A percentile compares a stretch with the other conserved stretches of the same genome.
Conservation (phyloP, 139 green algal genomes). For the Micractinium conductrix region DNA sequence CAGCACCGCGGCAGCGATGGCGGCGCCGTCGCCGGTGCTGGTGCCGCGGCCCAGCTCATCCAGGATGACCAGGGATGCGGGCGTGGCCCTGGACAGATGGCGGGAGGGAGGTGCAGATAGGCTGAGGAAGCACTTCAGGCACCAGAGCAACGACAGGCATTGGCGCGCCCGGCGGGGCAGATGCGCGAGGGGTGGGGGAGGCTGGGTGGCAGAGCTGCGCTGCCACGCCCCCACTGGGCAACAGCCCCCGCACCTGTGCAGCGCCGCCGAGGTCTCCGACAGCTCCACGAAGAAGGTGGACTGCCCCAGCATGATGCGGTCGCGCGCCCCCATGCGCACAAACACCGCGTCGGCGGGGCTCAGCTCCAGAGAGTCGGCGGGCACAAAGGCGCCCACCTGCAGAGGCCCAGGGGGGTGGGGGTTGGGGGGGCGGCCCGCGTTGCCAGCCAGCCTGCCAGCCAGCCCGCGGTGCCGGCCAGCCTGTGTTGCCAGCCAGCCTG, state of each 20-base stretch:
- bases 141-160: background rate
- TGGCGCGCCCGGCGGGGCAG: too few species aligned
- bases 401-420: background rate
- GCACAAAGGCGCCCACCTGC: slow-evolving; percentile 47
- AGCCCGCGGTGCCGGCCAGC: too few species aligned
- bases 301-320: slow-evolving; percentile 94
- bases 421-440: background rate
- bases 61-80: slow-evolving; percentile 85
- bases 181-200: background rate
- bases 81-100: slow-evolving; percentile 36
- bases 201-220: background rate
- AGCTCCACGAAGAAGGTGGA: slow-evolving; percentile 98
- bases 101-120: background rate
- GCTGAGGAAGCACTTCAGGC: background rate
- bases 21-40: slow-evolving; percentile 93
- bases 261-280: slow-evolving; percentile 89
- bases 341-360: slow-evolving; percentile 91
- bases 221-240: background rate
- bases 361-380: slow-evolving; percentile 63
- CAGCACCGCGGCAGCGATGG: slow-evolving; percentile 94
- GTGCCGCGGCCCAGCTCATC: slow-evolving; percentile 98
- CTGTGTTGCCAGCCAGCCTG: too few species aligned
- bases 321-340: slow-evolving; percentile 95
- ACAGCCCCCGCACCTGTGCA: slow-evolving; percentile 51
- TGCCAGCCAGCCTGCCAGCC: background rate